Evolutionary conservation across 768 basidiomycete species (phyloP), one percentile per base, ranked within the genome.

Genomic region (Dentipellis sp.): DNA sequence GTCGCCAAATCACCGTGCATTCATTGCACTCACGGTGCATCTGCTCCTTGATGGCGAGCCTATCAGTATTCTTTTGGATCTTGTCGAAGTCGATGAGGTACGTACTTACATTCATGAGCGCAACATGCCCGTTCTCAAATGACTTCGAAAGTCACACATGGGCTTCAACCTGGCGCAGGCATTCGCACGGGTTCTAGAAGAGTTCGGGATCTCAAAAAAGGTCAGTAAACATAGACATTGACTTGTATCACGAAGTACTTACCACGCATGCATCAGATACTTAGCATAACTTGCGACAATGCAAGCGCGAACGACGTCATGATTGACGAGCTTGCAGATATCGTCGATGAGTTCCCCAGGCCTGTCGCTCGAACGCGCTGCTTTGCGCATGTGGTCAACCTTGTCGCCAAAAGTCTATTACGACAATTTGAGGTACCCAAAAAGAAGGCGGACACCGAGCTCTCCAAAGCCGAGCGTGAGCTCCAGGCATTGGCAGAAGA

Each of bases 331-430:
- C 66, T 78, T 2, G 39, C n/a, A 0, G 19, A 61, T 0, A 46
- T 64, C 3, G 8, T 77, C 0, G 21, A 22, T 0, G n/a, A 10
- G 0, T 73, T 69, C 46, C 54, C 57, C 3, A 69, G 70, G 0
- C 9, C 21, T 0, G 60, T 55, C 0, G 71, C 64, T n/a, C 68
- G 61, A 0, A 66, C 65, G 0, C 46, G 64, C 0, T 79, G 76
- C 55, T 75, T 78, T 52, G 55, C 61, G 0, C 76, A 78, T 50
- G 62, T 72, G 5, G 23, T 76, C 14, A 74, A 72, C 40, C 61
- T 78, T 0, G 60, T 71, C 0, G 73, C 69, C 0, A 71, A 74
- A 47, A 61, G 56, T 0, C 17, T 75, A 0, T 23, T 76, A 0
- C 1, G 54, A 0, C 61, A 66, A 52, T 77, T 76, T 62, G 71